A percentile compares a stretch with the other conserved stretches of the same genome.
phyloP scores from a whole-genome alignment of 225 moss, liverwort and hornwort species.

The Marchantia paleacea region DNA sequence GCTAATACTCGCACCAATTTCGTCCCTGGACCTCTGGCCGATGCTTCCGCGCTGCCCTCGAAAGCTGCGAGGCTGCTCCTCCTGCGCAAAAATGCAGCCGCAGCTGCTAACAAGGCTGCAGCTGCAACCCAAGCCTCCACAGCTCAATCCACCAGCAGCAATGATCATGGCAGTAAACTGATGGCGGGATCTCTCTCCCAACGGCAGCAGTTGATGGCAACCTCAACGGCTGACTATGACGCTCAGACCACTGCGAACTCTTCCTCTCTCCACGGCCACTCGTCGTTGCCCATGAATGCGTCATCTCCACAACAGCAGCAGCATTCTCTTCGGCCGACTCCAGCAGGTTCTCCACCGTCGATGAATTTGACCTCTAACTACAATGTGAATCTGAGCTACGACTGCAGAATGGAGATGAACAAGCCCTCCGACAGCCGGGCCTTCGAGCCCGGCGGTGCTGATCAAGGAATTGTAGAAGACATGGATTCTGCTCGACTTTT shows the following conservation, averaged over 20 bases:
- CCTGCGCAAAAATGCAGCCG: conserved; percentile 54
- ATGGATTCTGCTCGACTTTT: not conserved
- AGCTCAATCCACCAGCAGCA: not conserved
- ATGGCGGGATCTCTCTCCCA: not conserved
- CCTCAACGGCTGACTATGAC: not conserved
- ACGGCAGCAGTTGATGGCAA: not conserved
- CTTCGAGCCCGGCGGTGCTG: not conserved
- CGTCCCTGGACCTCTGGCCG: conserved; percentile 42
- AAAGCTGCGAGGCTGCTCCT: conserved; percentile 74
- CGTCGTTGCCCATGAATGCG: conserved; percentile 1
- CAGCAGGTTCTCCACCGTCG: not conserved
- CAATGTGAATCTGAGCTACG: not conserved
- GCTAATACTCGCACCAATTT: conserved; percentile 90
- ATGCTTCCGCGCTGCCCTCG: conserved; percentile 48
- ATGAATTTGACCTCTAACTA: not conserved
- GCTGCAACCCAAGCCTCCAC: conserved; percentile 9
- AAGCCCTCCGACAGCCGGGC: not conserved
- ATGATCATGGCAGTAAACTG: not conserved
- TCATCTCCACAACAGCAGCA: not conserved
- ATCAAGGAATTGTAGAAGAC: not conserved
- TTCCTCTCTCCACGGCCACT: not conserved
- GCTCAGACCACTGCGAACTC: not conserved
- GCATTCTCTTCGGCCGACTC: not conserved
- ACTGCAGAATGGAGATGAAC: not conserved
- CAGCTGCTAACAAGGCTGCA: conserved; percentile 26